Conservation (phyloP, 2,329 filamentous ascomycete species). For the Alternaria arbusti region DNA sequence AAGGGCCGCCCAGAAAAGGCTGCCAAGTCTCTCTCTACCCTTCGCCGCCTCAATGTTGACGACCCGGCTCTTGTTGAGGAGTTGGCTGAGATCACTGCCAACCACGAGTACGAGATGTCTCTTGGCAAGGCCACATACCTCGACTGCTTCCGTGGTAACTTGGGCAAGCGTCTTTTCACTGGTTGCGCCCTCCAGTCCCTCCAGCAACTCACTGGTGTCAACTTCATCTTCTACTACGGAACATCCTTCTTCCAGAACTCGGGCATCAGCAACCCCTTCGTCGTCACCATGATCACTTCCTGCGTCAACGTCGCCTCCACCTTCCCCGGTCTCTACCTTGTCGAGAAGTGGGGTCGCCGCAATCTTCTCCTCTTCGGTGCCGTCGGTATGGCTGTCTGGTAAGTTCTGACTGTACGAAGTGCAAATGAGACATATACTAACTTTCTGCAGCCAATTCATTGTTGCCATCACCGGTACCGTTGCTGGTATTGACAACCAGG, state of each 20-base stretch:
- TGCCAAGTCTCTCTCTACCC: slow-evolving; percentile 65
- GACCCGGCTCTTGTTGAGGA: slow-evolving; percentile 68
- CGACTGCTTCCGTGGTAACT: slow-evolving; percentile 55
- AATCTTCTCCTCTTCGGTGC: slow-evolving; percentile 77
- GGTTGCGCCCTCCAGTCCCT: slow-evolving; percentile 78
- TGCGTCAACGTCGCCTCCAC: slow-evolving; percentile 80
- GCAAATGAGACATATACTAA: neutral
- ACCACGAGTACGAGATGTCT: slow-evolving; percentile 76
- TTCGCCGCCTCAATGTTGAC: slow-evolving; percentile 66
- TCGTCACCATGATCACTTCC: slow-evolving; percentile 76
- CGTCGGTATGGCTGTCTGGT: slow-evolving; percentile 67
- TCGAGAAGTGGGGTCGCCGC: slow-evolving; percentile 80
- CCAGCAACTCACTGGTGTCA: slow-evolving; percentile 71
- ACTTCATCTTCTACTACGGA: slow-evolving; percentile 54
- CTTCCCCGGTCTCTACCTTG: slow-evolving; percentile 74
- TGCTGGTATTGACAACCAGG: slow-evolving; percentile 41
- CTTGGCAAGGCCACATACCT: slow-evolving; percentile 56
- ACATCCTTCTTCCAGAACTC: slow-evolving; percentile 51
- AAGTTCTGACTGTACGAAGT: neutral
- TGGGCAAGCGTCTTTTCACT: slow-evolving; percentile 70
- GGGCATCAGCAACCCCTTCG: slow-evolving; percentile 61
- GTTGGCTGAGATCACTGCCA: slow-evolving; percentile 67
- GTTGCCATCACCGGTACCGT: slow-evolving; percentile 52
- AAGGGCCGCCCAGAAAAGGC: slow-evolving; percentile 67
- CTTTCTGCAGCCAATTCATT: slow-evolving; percentile 43